phyloP scores from a whole-genome alignment of 176 grass and related monocot species.

The Carex pumila region DNA sequence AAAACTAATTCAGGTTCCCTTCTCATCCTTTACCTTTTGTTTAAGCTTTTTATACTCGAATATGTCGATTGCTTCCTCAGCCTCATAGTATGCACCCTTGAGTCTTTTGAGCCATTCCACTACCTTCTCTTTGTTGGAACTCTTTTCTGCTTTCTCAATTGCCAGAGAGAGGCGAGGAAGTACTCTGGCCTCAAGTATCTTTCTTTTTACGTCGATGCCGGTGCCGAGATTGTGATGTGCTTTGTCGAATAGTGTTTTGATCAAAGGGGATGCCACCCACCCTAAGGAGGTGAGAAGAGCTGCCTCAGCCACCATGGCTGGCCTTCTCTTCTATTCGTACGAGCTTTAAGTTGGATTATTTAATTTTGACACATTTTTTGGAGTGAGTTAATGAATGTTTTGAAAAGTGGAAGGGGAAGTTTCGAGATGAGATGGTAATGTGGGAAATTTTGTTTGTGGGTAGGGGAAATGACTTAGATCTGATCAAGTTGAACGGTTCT shows the following conservation, averaged over 20 bases:
- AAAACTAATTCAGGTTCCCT: neutral
- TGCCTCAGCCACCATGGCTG: too few species aligned
- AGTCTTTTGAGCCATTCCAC: neutral
- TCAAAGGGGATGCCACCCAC: too few species aligned
- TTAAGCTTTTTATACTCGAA: neutral
- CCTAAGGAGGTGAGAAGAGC: too few species aligned
- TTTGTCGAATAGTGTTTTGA: neutral
- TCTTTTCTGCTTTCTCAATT: neutral
- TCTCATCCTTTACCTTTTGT: neutral
- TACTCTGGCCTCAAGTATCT: neutral
- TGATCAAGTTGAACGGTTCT: too few species aligned
- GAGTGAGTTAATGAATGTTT: too few species aligned
- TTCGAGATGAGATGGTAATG: too few species aligned
- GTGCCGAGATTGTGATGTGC: neutral
- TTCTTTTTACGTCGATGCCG: neutral
- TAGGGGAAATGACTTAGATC: too few species aligned
- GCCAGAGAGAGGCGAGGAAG: neutral
- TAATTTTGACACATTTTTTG: too few species aligned
- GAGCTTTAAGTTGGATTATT: too few species aligned
- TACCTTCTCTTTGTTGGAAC: neutral
- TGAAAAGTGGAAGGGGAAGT: too few species aligned
- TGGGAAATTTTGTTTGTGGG: too few species aligned
- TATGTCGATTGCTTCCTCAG: neutral
- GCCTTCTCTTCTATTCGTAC: too few species aligned
- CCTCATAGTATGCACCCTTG: neutral